Base-by-base conservation (phyloP, 257 asterid species). In the Scutellaria minor region DNA sequence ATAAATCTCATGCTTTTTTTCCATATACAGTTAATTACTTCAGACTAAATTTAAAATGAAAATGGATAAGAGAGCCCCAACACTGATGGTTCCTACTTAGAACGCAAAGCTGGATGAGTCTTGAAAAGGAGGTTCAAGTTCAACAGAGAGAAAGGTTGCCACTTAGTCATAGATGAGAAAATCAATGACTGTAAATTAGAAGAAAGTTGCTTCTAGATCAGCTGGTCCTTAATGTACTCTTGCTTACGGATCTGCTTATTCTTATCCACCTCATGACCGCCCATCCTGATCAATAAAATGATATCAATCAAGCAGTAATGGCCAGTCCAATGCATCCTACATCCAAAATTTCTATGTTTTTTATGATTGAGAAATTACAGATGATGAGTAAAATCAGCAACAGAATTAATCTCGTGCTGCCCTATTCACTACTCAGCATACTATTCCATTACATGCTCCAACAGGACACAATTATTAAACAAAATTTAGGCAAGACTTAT, bases 121-220 rank as follows among this genome's bases (percentile, higher is more conserved):
- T 31, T 31, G 37, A 31, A 31, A 31, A 31, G 37, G 4, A 13
- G 46, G 11, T 60, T 37, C 13, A 3, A 60, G 66, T 60, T 35
- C n/a, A 57, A 60, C 1, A 60, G 62, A 37, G 37, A 3, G 13
- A 37, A 35, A 69, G 12, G 57, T 39, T 9, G 15, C 18, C 18
- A 71, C 62, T 58, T 71, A 47, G 20, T 14, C 37, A 9, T 35
- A 46, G 40, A 14, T 46, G 39, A 71, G 59, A 14, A 71, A 42
- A 24, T 24, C 44, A 56, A 51, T 6, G 7, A 24, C 46, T 9
- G 41, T 24, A 65, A 6, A 52, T 52, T 53, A 40, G 22, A 24
- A 2, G 35, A 12, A 12, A 18, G 12, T n/a, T 8, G 14, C 9
- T 13, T 57, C 18, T 47, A 44, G 5, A 14, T 39, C 22, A 20